Conservation (phyloP, 345 rosid species). For the Rhodamnia argentea region DNA sequence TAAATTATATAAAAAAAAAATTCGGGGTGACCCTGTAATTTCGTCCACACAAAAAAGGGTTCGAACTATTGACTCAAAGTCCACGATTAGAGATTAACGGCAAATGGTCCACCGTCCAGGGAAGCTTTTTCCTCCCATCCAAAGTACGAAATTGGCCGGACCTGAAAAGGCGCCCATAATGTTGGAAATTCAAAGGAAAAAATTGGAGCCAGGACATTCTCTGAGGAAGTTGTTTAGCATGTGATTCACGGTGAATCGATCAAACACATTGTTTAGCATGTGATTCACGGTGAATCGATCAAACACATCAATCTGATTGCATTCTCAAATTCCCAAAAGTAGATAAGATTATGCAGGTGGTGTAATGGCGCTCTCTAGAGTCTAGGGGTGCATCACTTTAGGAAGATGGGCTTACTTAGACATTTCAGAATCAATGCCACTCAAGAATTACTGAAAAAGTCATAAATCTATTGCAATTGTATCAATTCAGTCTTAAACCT, state of each 20-base stretch:
- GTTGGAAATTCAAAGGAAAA: background rate
- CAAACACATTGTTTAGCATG: background rate
- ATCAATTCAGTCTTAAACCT: too few relatives aligned
- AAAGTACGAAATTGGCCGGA: background rate
- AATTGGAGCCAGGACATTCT: background rate
- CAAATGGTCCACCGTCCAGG: background rate
- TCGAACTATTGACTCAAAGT: too few relatives aligned
- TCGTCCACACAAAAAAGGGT: background rate
- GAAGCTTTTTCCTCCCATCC: background rate
- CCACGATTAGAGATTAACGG: background rate
- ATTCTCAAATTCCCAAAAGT: background rate
- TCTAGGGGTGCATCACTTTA: background rate
- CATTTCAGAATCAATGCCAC: background rate
- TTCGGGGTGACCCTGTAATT: background rate
- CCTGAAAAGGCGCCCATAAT: background rate
- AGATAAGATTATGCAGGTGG: background rate
- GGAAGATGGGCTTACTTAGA: background rate
- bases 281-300: background rate
- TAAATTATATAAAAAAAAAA: background rate
- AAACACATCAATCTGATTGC: background rate
- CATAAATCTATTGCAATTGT: too few relatives aligned
- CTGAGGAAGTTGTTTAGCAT: background rate
- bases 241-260: background rate
- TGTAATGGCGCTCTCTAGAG: background rate
- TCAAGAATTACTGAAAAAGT: too few relatives aligned